Conservation (phyloP, 331 rosid genomes). For the Rosa hybrid region DNA sequence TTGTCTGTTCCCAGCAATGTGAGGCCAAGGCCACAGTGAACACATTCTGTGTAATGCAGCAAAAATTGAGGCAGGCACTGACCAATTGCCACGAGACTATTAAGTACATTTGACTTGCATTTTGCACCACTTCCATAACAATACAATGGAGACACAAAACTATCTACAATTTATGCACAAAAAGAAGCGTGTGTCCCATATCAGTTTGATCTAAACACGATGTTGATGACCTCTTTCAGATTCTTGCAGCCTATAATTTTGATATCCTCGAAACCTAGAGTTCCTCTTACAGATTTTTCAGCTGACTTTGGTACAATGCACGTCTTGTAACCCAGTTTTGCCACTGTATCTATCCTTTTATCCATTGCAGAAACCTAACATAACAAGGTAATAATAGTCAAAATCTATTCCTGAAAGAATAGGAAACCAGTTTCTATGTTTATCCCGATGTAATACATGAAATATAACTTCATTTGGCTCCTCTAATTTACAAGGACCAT, state of each 20-base stretch:
- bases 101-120: background rate
- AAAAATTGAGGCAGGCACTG: background rate
- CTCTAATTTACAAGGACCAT: background rate
- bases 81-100: background rate
- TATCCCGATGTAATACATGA: background rate
- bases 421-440: no score
- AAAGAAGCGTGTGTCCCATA: conserved; percentile 13
- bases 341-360: conserved; percentile 69
- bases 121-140: background rate
- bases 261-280: conserved; percentile 39
- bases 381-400: background rate
- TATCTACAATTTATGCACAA: conserved; percentile 2
- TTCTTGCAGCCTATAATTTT: conserved; percentile 61
- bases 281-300: conserved; percentile 42
- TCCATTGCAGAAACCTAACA: conserved; percentile 82
- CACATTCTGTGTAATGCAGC: background rate
- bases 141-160: background rate
- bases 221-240: conserved; percentile 78
- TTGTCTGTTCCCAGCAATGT: background rate
- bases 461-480: background rate
- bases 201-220: conserved; percentile 45
- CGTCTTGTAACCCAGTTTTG: conserved; percentile 72
- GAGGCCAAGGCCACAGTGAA: background rate
- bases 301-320: conserved; percentile 76
- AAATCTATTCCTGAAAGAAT: background rate